A percentile compares a stretch with the other conserved stretches of the same genome.
Conservation (phyloP, 306 rosid species). For the Lablab purpureus region DNA sequence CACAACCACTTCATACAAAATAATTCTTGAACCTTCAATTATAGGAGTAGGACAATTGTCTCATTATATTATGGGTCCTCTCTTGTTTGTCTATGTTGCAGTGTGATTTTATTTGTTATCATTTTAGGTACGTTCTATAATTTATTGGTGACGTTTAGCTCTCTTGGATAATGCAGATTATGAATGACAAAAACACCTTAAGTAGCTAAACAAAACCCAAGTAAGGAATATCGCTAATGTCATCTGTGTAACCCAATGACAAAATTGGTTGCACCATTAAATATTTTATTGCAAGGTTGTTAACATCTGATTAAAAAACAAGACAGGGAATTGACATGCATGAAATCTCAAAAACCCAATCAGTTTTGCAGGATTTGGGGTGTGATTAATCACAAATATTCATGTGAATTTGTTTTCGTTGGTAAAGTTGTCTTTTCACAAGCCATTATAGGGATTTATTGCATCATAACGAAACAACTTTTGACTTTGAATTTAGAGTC, state of each 20-base stretch:
- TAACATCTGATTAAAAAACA: background rate
- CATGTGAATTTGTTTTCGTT: background rate
- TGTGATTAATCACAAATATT: background rate
- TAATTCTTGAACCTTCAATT: slow-evolving; percentile 41
- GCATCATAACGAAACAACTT: no score
- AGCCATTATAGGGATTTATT: background rate
- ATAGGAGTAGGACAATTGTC: slow-evolving; percentile 46
- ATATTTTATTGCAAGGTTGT: background rate
- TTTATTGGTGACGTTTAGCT: background rate
- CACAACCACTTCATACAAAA: slow-evolving; percentile 6
- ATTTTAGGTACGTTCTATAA: slow-evolving; percentile 29
- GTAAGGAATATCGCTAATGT: background rate
- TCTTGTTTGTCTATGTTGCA: slow-evolving; percentile 1
- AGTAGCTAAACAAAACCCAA: background rate
- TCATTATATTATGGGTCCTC: slow-evolving; percentile 28
- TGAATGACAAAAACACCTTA: background rate
- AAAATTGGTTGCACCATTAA: background rate
- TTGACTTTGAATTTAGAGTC: background rate
- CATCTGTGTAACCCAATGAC: slow-evolving; percentile 4
- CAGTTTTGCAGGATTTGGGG: background rate
- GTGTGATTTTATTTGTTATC: slow-evolving; percentile 10
- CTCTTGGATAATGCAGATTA: background rate
- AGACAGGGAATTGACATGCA: background rate
- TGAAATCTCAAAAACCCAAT: background rate
- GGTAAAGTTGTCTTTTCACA: background rate